Base-by-base conservation (phyloP, 257 asterid genomes). In the Forsythia suspensa region DNA sequence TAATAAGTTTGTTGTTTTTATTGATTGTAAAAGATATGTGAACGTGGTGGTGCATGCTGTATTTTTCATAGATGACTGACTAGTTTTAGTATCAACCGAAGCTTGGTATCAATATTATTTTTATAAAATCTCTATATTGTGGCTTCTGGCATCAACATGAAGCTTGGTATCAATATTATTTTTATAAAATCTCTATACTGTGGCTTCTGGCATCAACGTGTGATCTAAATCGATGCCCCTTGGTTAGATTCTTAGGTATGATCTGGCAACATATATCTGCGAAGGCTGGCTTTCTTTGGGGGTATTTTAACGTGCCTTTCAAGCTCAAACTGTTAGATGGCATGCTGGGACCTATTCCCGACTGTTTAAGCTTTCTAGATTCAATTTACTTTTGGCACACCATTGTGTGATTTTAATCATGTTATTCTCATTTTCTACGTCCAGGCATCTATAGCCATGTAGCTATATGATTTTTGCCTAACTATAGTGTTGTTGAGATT, bases 231-330 rank as follows among this genome's bases (percentile, higher is more conserved):
- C 21, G 74, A 42, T 69, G 34, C 71, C 52, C 34, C 48, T 39
- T 37, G 63, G 76, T 20, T 73, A 57, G 77, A 71, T 76, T 48
- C 21, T 77, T 71, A 43, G 67, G 70, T 15, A 72, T 81, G 51
- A 70, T 36, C 12, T 12, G 16, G 79, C 71, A 40, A 57, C 44
- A 7, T 67, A 48, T 18, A 59, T 39, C 42, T 29, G 43, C 21
- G 6, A 72, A 42, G 69, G 63, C 76, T 72, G 36, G 44, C 73
- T 65, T 34, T 42, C 68, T 44, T 43, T 36, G 21, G 42, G 67
- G 65, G 42, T 43, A 18, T 75, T n/a, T 80, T 34, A 29, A 29
- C n/a, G 39, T 68, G 66, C 3, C 29, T 46, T 40, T 5, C 29
- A 48, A 20, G 59, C 76, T 71, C 70, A 63, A 67, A 46, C 36